These are phyloP conservation scores for Podospora tetraspora DNA, from an alignment of 495 filamentous ascomycete species.

Conservation along the genomic window DNA sequence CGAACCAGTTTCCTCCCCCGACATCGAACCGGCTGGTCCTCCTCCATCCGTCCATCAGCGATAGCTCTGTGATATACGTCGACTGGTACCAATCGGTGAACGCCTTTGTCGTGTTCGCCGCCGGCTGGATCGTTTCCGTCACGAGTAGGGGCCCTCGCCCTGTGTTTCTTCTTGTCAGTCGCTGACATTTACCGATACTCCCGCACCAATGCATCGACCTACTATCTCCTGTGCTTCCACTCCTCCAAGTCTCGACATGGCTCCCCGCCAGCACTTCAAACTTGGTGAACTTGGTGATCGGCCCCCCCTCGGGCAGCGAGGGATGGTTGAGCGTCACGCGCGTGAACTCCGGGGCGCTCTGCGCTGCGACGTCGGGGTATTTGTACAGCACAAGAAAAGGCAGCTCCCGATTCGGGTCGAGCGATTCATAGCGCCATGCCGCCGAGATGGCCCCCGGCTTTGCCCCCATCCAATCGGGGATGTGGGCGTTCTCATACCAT, in stretches of 20 bases:
- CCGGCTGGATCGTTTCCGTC: constrained; percentile 16
- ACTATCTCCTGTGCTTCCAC: constrained; percentile 11
- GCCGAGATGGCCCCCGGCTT: constrained; percentile 21
- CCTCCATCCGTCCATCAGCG: constrained; percentile 16
- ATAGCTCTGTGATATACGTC: constrained; percentile 16
- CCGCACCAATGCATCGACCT: background rate
- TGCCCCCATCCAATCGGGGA: constrained; percentile 26
- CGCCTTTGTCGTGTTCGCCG: constrained; percentile 1
- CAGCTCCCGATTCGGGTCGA: background rate
- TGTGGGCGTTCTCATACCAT: constrained; percentile 25
- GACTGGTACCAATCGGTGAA: constrained; percentile 18
- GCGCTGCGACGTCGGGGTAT: constrained; percentile 18
- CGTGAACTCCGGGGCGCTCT: constrained; percentile 15
- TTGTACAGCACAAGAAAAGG: constrained; percentile 24
- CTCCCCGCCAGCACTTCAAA: constrained; percentile 12
- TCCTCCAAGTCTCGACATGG: constrained; percentile 19
- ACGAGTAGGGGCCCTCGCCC: constrained; percentile 13
- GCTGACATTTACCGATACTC: background rate
- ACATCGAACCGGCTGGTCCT: constrained; percentile 18
- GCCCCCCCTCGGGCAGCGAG: constrained; percentile 20
- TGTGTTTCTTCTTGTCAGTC: background rate
- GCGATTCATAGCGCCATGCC: constrained; percentile 19
- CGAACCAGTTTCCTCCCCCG: constrained; percentile 10
- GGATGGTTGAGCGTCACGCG: constrained; percentile 17
- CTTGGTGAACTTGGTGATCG: constrained; percentile 16